Base-by-base conservation (phyloP, 2,329 filamentous ascomycete species). In the Aspergillus eucalypticola region DNA sequence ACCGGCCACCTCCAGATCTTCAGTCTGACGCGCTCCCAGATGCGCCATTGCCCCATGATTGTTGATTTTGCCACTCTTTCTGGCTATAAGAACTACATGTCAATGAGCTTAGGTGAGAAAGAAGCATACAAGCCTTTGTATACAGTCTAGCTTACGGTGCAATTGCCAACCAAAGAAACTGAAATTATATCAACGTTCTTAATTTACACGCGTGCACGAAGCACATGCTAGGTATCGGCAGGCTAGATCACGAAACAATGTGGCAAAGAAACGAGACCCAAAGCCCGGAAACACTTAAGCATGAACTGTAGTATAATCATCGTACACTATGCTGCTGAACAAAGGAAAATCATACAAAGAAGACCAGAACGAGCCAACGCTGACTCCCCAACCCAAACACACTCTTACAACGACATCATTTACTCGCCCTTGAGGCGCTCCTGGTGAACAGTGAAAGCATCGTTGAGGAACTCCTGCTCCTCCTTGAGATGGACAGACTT, bases 401-500 rank as follows among this genome's bases (percentile, higher is more conserved):
- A 35, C 32, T 35, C 32, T 38, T 55, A 60, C 48, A 49, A 54
- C 50, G 39, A 56, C 44, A 61, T 72, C 44, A 61, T 72, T 71
- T 83, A 87, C 79, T 87, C 84, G 65, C 86, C 85, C 81, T 88
- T 88, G 60, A 88, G 78, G 75, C 85, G 87, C 64, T 87, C 85
- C 79, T 89, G 86, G 78, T 82, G 83, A 50, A 89, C 81, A 19
- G 72, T 81, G 73, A 86, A 89, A 54, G 87, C 87, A 74, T 84
- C 83, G 64, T 87, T 79, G 67, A 94, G 79, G 69, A 99, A 78
- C 51, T 95, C 91, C 75, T 90, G 84, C 84, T 98, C 95, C 83
- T 99, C 95, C 85, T 94, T 96, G 79, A 88, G 81, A 79, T 99
- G 95, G 58, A 85, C 87, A 48, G 84, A 81, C 88, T 99, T 99